Conservation (phyloP, 768 basidiomycete genomes). For the Tylopilus sp. region DNA sequence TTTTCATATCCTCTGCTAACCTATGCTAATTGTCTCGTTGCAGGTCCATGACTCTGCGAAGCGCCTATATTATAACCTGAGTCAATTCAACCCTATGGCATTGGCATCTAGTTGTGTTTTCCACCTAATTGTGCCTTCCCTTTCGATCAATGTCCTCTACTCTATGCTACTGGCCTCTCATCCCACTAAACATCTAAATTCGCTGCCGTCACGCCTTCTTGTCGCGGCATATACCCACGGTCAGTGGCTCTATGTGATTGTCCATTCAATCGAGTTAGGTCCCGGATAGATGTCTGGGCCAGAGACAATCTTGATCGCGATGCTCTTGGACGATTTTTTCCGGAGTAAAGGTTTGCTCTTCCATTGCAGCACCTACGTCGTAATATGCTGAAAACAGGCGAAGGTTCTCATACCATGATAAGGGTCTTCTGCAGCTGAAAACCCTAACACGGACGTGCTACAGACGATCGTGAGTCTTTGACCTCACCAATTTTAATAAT, state of each 20-base stretch:
- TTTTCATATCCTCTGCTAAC: too few relatives aligned
- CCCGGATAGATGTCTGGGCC: slow-evolving; percentile 15
- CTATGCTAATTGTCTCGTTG: background rate
- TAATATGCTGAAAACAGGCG: slow-evolving; percentile 16
- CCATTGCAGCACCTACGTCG: slow-evolving; percentile 10
- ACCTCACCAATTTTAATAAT: too few relatives aligned
- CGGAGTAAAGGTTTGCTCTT: slow-evolving; percentile 6
- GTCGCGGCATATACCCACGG: slow-evolving; percentile 25
- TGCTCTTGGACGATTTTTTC: slow-evolving; percentile 13
- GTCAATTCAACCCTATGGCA: slow-evolving; percentile 20
- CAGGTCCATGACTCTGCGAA: slow-evolving; percentile 25
- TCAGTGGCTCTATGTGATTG: slow-evolving; percentile 27
- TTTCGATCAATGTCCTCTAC: slow-evolving; percentile 18
- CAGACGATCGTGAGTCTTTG: too few relatives aligned
- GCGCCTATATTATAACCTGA: too few relatives aligned
- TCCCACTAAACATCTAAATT: slow-evolving; percentile 8
- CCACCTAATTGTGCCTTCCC: slow-evolving; percentile 9
- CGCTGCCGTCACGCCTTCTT: slow-evolving; percentile 24
- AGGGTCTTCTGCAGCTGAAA: background rate
- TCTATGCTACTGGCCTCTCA: slow-evolving; percentile 28
- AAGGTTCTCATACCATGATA: slow-evolving; percentile 10
- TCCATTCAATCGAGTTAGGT: slow-evolving; percentile 31
- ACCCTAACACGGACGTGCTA: too few relatives aligned
- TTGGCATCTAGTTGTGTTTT: slow-evolving; percentile 25
- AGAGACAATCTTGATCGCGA: slow-evolving; percentile 5